Conservation (phyloP, 2,329 filamentous ascomycete genomes). For the Aspergillus uvarum region DNA sequence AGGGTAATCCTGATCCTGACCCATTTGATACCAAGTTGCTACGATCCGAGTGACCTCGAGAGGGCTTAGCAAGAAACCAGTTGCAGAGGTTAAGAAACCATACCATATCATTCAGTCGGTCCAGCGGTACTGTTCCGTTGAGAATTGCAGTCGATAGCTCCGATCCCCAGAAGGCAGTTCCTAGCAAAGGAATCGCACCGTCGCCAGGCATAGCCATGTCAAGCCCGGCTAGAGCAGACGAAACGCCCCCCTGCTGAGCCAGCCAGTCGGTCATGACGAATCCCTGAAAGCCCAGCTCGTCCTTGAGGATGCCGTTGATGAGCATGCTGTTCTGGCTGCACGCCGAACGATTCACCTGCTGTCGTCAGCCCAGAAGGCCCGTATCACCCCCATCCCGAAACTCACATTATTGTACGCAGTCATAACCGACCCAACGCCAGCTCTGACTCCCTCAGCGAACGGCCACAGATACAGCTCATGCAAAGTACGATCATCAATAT, state of each 20-base stretch:
- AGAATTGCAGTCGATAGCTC: slow-evolving; percentile 56
- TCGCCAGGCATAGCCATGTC: slow-evolving; percentile 72
- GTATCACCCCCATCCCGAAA: not conserved
- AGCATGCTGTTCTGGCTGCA: slow-evolving; percentile 67
- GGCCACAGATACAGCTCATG: slow-evolving; percentile 51
- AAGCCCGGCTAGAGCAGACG: slow-evolving; percentile 61
- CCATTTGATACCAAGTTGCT: slow-evolving; percentile 56
- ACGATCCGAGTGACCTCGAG: slow-evolving; percentile 54
- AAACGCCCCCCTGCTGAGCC: slow-evolving; percentile 60
- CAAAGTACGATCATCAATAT: slow-evolving; percentile 53
- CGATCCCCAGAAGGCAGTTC: slow-evolving; percentile 55
- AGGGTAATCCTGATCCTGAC: slow-evolving; percentile 60
- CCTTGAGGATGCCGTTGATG: slow-evolving; percentile 69
- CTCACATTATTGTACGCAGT: slow-evolving; percentile 45
- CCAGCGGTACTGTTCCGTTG: slow-evolving; percentile 58
- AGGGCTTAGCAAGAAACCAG: slow-evolving; percentile 11
- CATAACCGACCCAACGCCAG: slow-evolving; percentile 50
- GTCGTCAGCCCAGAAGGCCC: not conserved
- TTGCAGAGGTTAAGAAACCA: not conserved
- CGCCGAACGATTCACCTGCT: slow-evolving; percentile 63
- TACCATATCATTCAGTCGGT: slow-evolving; percentile 55
- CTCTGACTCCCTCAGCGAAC: slow-evolving; percentile 51
- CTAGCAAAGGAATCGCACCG: slow-evolving; percentile 52
- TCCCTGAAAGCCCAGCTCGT: slow-evolving; percentile 72
- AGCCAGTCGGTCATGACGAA: slow-evolving; percentile 70